Evolutionary conservation across 2,329 filamentous ascomycete genomes (phyloP), one percentile per base, ranked within the genome.

Genomic region (Xenoacremonium recifei): DNA sequence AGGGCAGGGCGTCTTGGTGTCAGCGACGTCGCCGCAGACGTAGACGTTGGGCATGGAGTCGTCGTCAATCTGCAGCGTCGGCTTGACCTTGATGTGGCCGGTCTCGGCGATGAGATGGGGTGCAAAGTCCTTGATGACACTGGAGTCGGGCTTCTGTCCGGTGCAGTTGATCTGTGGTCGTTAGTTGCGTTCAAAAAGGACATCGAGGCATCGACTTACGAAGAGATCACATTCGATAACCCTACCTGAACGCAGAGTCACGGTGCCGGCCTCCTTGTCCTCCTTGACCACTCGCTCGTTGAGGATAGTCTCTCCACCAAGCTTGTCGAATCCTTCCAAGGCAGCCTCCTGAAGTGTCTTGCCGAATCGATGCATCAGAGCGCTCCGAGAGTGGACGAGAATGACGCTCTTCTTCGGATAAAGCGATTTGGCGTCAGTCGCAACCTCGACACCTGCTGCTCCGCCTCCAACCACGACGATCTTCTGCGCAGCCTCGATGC

Each of bases 1-100:
- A 5, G 74, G 74, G 25, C 65, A 61, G 0, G 66, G 66, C 1
- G 70, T 68, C 10, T 60, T 46, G 1, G 71, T 72, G 19, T 77
- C 75, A 4, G 79, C 74, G 4, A 87, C 77, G 48, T 86, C 82
- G 15, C 83, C 83, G n/a, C 79, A 73, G 2, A 76, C 77, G 51
- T 81, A 86, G 3, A 85, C 67, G 45, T 80, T 72, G 2, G 71
- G 66, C 7, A 74, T 65, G 0, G 48, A 44, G 2, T 68, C 60
- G 49, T 78, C 73, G 6, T 61, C 54, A 12, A 86, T 65, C 47
- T 85, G 81, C 21, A 86, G 65, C 0, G 75, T 81, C 0, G 73
- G 67, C 36, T 72, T 71, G 18, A 85, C 76, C 1, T 66, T 65
- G 50, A 84, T 73, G 43, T 75, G 70, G 2, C 73, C 75, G 0